phyloP scores from a whole-genome alignment of 2,329 filamentous ascomycete genomes.

The Trichoderma aggressivum region DNA sequence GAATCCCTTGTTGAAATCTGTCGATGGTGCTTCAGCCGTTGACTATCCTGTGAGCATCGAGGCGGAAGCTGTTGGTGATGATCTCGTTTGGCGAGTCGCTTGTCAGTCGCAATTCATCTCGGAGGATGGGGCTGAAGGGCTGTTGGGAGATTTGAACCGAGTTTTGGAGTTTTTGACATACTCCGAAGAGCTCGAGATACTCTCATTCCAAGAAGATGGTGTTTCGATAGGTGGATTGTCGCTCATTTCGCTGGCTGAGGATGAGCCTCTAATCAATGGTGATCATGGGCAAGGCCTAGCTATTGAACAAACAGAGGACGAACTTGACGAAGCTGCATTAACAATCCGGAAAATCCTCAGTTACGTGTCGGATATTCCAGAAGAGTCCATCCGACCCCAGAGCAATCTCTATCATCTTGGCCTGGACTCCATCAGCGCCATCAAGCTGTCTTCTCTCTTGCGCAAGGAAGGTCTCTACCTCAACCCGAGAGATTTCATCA shows the following conservation, averaged over 20 bases:
- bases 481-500: constrained; percentile 68
- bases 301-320: not conserved
- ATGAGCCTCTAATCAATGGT: not conserved
- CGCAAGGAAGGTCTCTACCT: constrained; percentile 60
- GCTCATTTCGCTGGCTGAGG: constrained; percentile 18
- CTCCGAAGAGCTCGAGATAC: constrained; percentile 45
- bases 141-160: constrained; percentile 59
- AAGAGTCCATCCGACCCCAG: constrained; percentile 54
- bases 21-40: constrained; percentile 62
- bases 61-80: constrained; percentile 59
- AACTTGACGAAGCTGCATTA: constrained; percentile 37
- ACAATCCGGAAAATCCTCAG: constrained; percentile 48
- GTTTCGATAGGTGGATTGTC: constrained; percentile 66
- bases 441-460: constrained; percentile 73
- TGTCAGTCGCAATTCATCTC: constrained; percentile 58
- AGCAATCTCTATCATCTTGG: constrained; percentile 79
- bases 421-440: constrained; percentile 86
- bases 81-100: constrained; percentile 68
- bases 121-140: constrained; percentile 38
- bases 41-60: constrained; percentile 83
- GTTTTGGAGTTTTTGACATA: constrained; percentile 56
- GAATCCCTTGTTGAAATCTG: constrained; percentile 55
- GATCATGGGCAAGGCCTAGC: not conserved
- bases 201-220: constrained; percentile 49
- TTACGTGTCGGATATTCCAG: constrained; percentile 58